phyloP scores from a whole-genome alignment of 306 rosid species.

The Malus sieversii region DNA sequence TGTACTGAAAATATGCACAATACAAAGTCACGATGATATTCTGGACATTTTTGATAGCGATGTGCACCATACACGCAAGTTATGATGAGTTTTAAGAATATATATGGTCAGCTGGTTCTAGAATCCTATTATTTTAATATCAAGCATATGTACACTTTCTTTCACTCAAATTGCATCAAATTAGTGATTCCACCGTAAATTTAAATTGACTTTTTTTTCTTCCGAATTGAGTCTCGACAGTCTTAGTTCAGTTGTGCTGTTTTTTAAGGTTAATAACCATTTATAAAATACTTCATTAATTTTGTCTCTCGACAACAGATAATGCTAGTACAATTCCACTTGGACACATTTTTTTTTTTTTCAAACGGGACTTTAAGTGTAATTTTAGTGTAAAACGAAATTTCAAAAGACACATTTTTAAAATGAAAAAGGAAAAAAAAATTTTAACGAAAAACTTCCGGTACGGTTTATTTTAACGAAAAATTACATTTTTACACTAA shows the following conservation, averaged over 20 bases:
- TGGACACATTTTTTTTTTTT: too few species aligned
- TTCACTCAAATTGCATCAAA: not conserved
- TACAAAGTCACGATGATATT: not conserved
- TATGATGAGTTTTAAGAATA: not conserved
- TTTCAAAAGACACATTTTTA: not conserved
- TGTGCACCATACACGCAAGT: not conserved
- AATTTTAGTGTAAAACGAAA: not conserved
- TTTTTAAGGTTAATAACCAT: too few species aligned
- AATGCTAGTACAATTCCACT: not conserved
- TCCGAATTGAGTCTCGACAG: too few species aligned
- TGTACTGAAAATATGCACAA: not conserved
- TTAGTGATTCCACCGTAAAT: not conserved
- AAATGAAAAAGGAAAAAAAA: fast-evolving
- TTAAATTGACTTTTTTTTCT: too few species aligned
- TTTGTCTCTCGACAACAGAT: not conserved
- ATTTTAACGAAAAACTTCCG: too few species aligned
- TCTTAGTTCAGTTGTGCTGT: too few species aligned
- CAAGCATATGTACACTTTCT: not conserved
- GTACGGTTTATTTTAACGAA: too few species aligned
- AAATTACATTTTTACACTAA: too few species aligned
- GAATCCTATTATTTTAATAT: not conserved
- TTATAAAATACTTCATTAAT: too few species aligned
- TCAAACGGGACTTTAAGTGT: not conserved
- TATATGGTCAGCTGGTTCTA: not conserved
- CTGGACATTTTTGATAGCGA: not conserved